Base-by-base conservation (phyloP, 495 filamentous ascomycete genomes). In the Trichoderma virens region DNA sequence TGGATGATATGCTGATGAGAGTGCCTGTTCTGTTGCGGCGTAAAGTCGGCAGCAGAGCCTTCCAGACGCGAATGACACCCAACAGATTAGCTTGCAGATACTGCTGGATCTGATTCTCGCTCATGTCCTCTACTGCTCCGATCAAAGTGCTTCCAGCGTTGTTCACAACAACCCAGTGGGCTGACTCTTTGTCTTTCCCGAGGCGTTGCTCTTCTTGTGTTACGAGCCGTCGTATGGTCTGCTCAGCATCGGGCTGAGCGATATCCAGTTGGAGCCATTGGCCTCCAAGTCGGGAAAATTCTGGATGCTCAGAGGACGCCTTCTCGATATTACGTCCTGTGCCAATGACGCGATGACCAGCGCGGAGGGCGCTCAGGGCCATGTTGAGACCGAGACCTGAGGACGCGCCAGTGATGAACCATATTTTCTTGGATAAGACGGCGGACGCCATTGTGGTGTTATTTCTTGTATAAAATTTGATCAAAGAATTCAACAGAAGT, bases 371-470 rank as follows among this genome's bases (percentile, higher is more conserved):
- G 16, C 73, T 68, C n/a, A 74, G 63, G 27, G 78, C 76, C 38
- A 85, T 78, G 31, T 74, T 70, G n/a, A 70, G 63, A 43, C 84
- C 84, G 64, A 87, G 80, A 62, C 84, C 84, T 16, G 74, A 78
- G n/a, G 82, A 83, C 43, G 77, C 74, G 60, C 80, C 84, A 1
- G 79, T 83, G 66, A 87, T 82, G 67, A 87, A 74, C 78, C 79
- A 87, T 34, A 82, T 51, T 5, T 64, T 35, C 23, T 56, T 27
- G 23, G 51, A 28, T 16, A 14, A 1, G 7, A 11, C 3, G 27
- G 8, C 14, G 51, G 51, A 56, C 2, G 51, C 51, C 51, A 56
- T 56, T 23, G 25, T 28, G 25, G 1, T 25, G 3, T 4, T 2
- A 9, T 51, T 27, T 14, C 20, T 13, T 28, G 51, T 25, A 28